Conservation (phyloP, 208 protist genomes). For the Phytomonas sp. region DNA sequence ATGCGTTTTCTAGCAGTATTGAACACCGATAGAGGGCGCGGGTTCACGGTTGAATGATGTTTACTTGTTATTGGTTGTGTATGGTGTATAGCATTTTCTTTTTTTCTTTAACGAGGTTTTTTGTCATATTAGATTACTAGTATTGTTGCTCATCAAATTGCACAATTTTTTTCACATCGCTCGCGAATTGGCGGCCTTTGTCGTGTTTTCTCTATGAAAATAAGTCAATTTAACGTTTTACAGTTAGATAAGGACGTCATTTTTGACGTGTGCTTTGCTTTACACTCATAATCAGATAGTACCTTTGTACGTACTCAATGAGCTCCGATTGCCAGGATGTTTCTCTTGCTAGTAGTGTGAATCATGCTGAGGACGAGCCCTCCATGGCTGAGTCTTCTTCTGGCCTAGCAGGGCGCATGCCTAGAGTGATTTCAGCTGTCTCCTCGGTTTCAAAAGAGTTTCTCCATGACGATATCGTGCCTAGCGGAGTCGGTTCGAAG, state of each 20-base stretch:
- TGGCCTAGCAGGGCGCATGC: not conserved
- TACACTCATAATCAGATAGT: not conserved
- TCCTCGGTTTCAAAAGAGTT: not conserved
- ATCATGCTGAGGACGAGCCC: not conserved
- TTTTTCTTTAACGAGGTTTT: not conserved
- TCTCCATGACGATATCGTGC: not conserved
- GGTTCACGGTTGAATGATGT: not conserved
- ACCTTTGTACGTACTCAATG: not conserved
- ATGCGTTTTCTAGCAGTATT: not conserved
- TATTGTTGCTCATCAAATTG: conserved; percentile 2
- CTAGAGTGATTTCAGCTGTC: not conserved
- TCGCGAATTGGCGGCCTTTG: not conserved
- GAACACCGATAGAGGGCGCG: not conserved
- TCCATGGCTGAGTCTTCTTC: not conserved
- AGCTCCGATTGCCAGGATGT: not conserved
- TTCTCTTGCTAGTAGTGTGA: not conserved
- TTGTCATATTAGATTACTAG: too few relatives aligned
- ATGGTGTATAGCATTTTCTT: not conserved
- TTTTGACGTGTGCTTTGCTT: not conserved
- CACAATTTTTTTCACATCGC: too few relatives aligned
- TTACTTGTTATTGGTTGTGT: not conserved
- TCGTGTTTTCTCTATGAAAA: conserved; percentile 9
- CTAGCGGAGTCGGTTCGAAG: not conserved
- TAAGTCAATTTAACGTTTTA: conserved; percentile 7
- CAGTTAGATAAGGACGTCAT: conserved; percentile 1